Conservation (phyloP, 495 filamentous ascomycete genomes). For the Aspergillus kassunensis region DNA sequence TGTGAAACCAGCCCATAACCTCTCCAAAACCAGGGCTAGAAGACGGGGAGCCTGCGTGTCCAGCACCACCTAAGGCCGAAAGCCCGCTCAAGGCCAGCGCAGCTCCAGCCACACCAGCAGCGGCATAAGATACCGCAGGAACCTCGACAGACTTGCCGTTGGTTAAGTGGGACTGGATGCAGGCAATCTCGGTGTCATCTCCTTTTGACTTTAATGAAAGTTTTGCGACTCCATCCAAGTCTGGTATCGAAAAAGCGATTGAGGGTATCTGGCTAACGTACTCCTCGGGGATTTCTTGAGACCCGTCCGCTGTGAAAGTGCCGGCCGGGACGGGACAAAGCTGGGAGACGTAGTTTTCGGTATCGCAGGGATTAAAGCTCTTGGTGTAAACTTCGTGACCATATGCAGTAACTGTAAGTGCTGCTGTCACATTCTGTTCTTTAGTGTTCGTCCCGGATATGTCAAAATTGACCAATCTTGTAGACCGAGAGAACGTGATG, state of each 20-base stretch:
- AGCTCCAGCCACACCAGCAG: slow-evolving; percentile 81
- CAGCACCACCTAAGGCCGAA: slow-evolving; percentile 63
- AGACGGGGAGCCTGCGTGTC: slow-evolving; percentile 59
- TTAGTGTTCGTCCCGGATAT: slow-evolving; percentile 71
- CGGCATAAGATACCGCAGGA: slow-evolving; percentile 76
- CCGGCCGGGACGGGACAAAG: slow-evolving; percentile 82
- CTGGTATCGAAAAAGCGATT: slow-evolving; percentile 87
- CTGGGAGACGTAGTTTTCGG: slow-evolving; percentile 57
- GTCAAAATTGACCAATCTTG: slow-evolving; percentile 73
- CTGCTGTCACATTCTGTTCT: slow-evolving; percentile 76
- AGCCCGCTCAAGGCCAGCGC: slow-evolving; percentile 72
- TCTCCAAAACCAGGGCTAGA: slow-evolving; percentile 82
- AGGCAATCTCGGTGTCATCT: slow-evolving; percentile 63
- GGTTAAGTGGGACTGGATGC: slow-evolving; percentile 72
- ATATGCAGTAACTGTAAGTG: slow-evolving; percentile 78
- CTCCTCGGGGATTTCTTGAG: slow-evolving; percentile 60
- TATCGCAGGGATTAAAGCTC: slow-evolving; percentile 76
- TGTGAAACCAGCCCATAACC: slow-evolving; percentile 87
- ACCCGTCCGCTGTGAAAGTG: slow-evolving; percentile 66
- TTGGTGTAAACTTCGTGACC: slow-evolving; percentile 78
- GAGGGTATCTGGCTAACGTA: slow-evolving; percentile 75
- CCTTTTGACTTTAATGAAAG: slow-evolving; percentile 65
- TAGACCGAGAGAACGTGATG: slow-evolving; percentile 71
- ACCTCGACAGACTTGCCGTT: slow-evolving; percentile 82
- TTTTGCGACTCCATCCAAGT: slow-evolving; percentile 83